A percentile compares a stretch with the other conserved stretches of the same genome.
phyloP scores from a whole-genome alignment of 371 early-diverging fungal genomes.

The Rhizopus sp. region DNA sequence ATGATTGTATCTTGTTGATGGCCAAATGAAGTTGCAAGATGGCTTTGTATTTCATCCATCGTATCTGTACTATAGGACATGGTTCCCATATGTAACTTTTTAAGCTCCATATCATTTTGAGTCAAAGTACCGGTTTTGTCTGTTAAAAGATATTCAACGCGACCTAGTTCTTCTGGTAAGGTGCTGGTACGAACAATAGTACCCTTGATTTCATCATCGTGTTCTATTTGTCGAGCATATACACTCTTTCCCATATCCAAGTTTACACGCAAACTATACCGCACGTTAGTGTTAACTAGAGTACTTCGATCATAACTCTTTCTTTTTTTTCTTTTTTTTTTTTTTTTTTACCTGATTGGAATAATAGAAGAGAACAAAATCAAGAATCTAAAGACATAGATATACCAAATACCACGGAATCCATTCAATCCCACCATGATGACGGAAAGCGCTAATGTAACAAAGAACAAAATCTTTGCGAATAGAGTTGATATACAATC shows the following conservation, averaged over 20 bases:
- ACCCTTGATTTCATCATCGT: conserved; percentile 79
- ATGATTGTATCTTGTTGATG: conserved; percentile 19
- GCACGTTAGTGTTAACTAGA: not conserved
- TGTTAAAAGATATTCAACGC: conserved; percentile 95
- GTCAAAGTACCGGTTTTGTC: conserved; percentile 99
- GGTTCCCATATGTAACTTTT: conserved; percentile 96
- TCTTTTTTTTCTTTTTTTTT: not conserved
- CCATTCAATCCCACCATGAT: conserved; percentile 92
- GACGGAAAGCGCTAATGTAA: conserved; percentile 81
- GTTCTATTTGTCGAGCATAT: conserved; percentile 85
- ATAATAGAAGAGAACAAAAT: conserved; percentile 98
- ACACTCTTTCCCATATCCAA: conserved; percentile 97
- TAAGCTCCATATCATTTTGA: conserved; percentile 99
- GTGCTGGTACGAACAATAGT: conserved; percentile 94
- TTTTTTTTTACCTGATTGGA: conserved; percentile 79
- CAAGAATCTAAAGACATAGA: conserved; percentile 93
- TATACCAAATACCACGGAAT: conserved; percentile 87
- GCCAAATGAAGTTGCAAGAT: conserved; percentile 62
- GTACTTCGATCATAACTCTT: not conserved
- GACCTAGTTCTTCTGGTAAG: conserved; percentile 99
- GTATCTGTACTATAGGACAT: conserved; percentile 92
- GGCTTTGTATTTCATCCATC: conserved; percentile 82
- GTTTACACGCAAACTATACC: conserved; percentile 86
- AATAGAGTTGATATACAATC: not conserved
- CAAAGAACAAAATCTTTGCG: conserved; percentile 76